Conservation (phyloP, 2,329 filamentous ascomycete genomes). For the Trichoderma hamatum region DNA sequence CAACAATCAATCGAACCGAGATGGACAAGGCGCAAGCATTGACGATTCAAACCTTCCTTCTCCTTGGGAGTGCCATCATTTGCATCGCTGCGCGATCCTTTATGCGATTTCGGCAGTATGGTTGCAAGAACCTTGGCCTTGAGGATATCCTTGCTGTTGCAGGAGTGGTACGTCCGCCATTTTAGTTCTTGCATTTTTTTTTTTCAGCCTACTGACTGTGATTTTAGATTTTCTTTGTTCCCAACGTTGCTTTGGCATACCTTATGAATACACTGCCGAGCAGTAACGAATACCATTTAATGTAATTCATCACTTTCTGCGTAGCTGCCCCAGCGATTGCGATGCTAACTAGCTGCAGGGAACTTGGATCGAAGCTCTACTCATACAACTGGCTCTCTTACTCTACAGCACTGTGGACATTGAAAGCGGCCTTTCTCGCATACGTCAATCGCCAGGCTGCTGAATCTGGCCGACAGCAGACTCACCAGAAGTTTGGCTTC, state of each 20-base stretch:
- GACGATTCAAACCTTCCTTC: neutral
- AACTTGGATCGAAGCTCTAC: constrained; percentile 27
- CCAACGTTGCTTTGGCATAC: constrained; percentile 18
- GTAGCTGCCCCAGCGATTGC: too few species aligned
- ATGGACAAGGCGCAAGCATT: neutral
- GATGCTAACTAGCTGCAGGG: constrained; percentile 11
- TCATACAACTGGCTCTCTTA: constrained; percentile 25
- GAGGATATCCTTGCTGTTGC: constrained; percentile 12
- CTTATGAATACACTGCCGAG: neutral
- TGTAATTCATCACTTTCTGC: neutral
- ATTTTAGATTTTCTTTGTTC: constrained; percentile 5
- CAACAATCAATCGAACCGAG: neutral
- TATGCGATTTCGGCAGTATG: neutral
- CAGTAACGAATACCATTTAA: neutral
- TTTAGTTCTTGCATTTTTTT: neutral
- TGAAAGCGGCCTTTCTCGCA: constrained; percentile 26
- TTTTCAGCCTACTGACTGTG: neutral
- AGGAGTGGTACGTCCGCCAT: constrained; percentile 6
- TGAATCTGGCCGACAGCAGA: neutral
- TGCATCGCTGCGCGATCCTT: constrained; percentile 6
- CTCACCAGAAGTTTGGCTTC: constrained; percentile 11
- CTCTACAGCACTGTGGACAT: constrained; percentile 25
- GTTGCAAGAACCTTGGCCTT: constrained; percentile 7
- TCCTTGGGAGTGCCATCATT: neutral
- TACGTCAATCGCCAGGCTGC: constrained; percentile 10